Evolutionary conservation across 2,329 filamentous ascomycete genomes (phyloP), one percentile per base, ranked within the genome.

Genomic region (Coleophoma eucalyptorum): DNA sequence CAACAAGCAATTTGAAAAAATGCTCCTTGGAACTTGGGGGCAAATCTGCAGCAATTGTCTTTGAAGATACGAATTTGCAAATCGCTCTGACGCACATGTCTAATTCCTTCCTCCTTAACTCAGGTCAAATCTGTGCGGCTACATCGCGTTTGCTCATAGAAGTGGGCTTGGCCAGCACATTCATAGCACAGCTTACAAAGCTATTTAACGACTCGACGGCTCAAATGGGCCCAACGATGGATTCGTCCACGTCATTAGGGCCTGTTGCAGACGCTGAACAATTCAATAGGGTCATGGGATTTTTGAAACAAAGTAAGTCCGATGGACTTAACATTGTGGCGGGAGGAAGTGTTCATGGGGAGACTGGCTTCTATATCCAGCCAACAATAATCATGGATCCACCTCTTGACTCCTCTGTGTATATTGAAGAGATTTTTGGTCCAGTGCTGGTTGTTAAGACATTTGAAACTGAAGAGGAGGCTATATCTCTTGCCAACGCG

Each of bases 131-230:
- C n/a, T 55, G 53, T 45, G 31, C 41, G 8, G 88, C 88, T 57
- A 84, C 84, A 8, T 87, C 84, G 1, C 72, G 86, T 3, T 83
- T 89, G 12, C 88, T 88, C 64, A 78, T 90, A 4, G 84, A 84
- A 1, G 67, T 72, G 42, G 61, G 65, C 42, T 75, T 86, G 66
- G 82, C 86, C 56, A 56, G 71, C 12, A 70, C 69, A 6, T 89
- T 89, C 60, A 79, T 86, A 54, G 70, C 73, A 53, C 67, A 18
- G 3, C 32, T 49, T 7, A 41, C 20, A 21, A 21, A 16, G 12
- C 20, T 18, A 16, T 41, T 52, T 12, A 21, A 49, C 13, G 18
- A 19, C 15, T 3, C 19, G 31, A 41, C 8, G 18, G 33, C 18
- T 12, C 18, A 10, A 19, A 15, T 41, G 35, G 32, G 19, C 31